Evolutionary conservation across 768 basidiomycete genomes (phyloP), one percentile per base, ranked within the genome.

Genomic region (Lentinula raphanica): DNA sequence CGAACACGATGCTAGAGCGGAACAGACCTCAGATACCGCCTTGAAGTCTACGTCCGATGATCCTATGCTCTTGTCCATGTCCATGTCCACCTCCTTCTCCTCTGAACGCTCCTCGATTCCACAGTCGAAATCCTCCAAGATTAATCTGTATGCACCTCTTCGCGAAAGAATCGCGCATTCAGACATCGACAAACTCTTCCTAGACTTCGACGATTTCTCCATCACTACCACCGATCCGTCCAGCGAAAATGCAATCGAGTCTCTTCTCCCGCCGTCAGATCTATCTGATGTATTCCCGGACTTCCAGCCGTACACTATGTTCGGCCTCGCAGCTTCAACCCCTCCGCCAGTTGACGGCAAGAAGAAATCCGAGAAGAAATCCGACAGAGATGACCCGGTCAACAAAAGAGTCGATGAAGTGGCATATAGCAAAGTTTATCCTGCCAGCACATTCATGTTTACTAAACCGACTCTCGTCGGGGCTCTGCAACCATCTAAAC

Each of bases 261-360:
- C 40, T 5, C 25, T 45, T 49, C 63, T 65, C 9, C 67, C 67
- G 19, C 68, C 79, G 55, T 64, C 76, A 48, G 85, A 85, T 61
- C 73, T 88, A 25, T 78, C 81, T 1, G 79, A 82, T 31, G 82
- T 98, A 40, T 97, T 97, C 68, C 93, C 94, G 0, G 96, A 97
- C 57, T 79, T 96, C 11, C 81, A 82, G 32, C 80, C 85, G 11
- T 75, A 84, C 39, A 74, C 73, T 11, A 73, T 90, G 54, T 71
- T 83, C 31, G 86, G 87, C 55, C 63, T 80, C 60, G 62, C 76
- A 64, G 67, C 71, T 19, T 60, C 68, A 49, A 36, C 71, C 25
- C 63, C 69, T n/a, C 63, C 69, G 15, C 49, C 63, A 3, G 46
- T 74, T 49, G 74, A 81, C 67, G 66, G 64, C 12, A 78, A 71